Evolutionary conservation across 2,329 filamentous ascomycete species (phyloP), one percentile per base, ranked within the genome.

Genomic region (Diaporthe amygdali): DNA sequence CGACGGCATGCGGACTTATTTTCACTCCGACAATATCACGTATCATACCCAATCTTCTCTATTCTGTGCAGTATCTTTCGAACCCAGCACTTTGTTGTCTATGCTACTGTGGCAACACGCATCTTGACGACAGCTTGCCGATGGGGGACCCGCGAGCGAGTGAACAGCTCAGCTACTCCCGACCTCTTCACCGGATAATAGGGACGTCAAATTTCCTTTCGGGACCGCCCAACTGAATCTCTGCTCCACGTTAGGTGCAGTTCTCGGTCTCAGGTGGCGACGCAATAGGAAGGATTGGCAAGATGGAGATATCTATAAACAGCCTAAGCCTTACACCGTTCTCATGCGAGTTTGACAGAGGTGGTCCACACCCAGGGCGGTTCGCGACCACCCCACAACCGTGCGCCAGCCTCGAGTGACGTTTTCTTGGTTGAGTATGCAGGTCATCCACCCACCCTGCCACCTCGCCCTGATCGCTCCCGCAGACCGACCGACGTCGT

Each of bases 341-440:
- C 25, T 14, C n/a, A 64, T 64, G 59, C 59, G 47, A 49, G 59
- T 64, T 30, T 64, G 59, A 49, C 59, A 64, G 44, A 49, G 41
- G 30, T n/a, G 59, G 59, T 25, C 59, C 59, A 64, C 25, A 46
- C 10, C 59, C 17, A 30, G 10, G 59, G 41, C 41, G 5, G 20
- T 47, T 34, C n/a, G 41, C 10, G 59, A 34, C 59, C 20, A 34
- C 41, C 39, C 59, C 41, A 63, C 59, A 25, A 63, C 41, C 41
- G 59, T 63, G 56, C 59, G 56, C 37, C 15, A 61, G 39, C 44
- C 17, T 20, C 10, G 37, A 32, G 27, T 39, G 56, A 39, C 56
- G 30, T 37, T 44, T 30, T 44, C 34, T 12, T 64, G 41, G 30
- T 37, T 49, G 44, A 32, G 41, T 30, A 49, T 64, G 59, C 44